Evolutionary conservation across 768 basidiomycete genomes (phyloP), one percentile per base, ranked within the genome.

Genomic region (Glaciozyma antarctica): DNA sequence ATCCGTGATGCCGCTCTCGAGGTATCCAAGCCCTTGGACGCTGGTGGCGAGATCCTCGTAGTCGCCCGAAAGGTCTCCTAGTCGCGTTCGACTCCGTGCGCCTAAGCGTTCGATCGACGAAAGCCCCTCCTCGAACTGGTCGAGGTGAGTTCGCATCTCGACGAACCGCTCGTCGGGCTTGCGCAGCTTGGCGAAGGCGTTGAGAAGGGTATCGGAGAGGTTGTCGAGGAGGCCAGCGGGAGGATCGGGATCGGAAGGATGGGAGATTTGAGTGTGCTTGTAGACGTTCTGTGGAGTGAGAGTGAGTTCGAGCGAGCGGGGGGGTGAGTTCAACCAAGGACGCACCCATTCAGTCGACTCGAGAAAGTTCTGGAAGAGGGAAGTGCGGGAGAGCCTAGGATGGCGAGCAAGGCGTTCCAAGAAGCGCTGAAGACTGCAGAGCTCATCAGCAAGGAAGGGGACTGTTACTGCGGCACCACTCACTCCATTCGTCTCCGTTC

Each of bases 281-380:
- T 88, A 85, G 30, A 98, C 93, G 73, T 90, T 88, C 94, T 97
- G 71, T 55, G 12, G 30, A 12, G 9, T 59, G 53, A 21, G 64
- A 72, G 68, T 30, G 61, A 30, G 49, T 57, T 57, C 44, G 15
- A 38, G n/a, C 22, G 28, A 5, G 13, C 9, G 4, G 32, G 26
- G 10, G 12, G 13, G 17, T 2, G n/a, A 19, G 17, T 17, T 19
- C n/a, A 41, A 10, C 56, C 51, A 48, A 8, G 32, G 19, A 69
- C 85, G 65, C 76, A 93, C 94, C 95, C 95, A 99, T 93, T 99
- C 95, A 43, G 89, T 88, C 5, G 92, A 94, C 75, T 91, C 89
- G 64, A 98, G 86, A 80, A 99, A 99, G 34, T 90, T 88, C 12
- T 87, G 85, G n/a, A 95, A 81, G 38, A 98, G 84, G 13, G 87